A percentile compares a stretch with the other conserved stretches of the same genome.
phyloP scores from a whole-genome alignment of 768 basidiomycete genomes.

The Hysterangium stoloniferum region DNA sequence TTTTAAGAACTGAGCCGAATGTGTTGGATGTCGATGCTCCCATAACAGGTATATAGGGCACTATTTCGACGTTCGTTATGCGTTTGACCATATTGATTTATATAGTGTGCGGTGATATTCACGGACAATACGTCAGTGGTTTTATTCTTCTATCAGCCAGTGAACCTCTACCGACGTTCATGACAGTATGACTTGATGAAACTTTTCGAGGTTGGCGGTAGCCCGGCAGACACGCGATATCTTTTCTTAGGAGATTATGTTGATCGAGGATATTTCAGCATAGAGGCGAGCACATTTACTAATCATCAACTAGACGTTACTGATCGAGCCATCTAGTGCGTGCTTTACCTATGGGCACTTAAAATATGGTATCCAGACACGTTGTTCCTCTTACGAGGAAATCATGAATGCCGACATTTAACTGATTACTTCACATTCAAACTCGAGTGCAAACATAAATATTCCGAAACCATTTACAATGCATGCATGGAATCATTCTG shows the following conservation, averaged over 20 bases:
- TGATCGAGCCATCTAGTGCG: constrained; percentile 62
- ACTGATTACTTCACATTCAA: constrained; percentile 61
- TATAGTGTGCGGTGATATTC: constrained; percentile 93
- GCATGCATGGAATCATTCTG: constrained; percentile 99
- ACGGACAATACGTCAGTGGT: constrained; percentile 91
- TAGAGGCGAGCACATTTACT: constrained; percentile 50
- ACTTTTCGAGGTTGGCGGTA: constrained; percentile 89
- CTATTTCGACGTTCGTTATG: constrained; percentile 18
- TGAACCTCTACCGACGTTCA: constrained; percentile 5
- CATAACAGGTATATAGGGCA: constrained; percentile 68
- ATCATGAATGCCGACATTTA: constrained; percentile 94
- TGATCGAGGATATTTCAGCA: constrained; percentile 89
- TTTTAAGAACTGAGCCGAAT: constrained; percentile 81
- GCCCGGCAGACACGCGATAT: constrained; percentile 89
- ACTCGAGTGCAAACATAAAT: constrained; percentile 89
- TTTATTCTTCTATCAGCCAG: neutral
- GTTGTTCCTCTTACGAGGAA: constrained; percentile 91
- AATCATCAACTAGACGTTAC: constrained; percentile 11
- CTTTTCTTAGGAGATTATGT: constrained; percentile 92
- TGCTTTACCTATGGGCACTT: constrained; percentile 93
- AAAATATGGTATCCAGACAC: constrained; percentile 99
- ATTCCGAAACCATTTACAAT: constrained; percentile 93
- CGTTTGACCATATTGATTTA: constrained; percentile 20
- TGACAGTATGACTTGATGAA: constrained; percentile 88
- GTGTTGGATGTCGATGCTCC: constrained; percentile 93